Evolutionary conservation across 768 basidiomycete species (phyloP), one percentile per base, ranked within the genome.

Genomic region (Mycena capillaripes): DNA sequence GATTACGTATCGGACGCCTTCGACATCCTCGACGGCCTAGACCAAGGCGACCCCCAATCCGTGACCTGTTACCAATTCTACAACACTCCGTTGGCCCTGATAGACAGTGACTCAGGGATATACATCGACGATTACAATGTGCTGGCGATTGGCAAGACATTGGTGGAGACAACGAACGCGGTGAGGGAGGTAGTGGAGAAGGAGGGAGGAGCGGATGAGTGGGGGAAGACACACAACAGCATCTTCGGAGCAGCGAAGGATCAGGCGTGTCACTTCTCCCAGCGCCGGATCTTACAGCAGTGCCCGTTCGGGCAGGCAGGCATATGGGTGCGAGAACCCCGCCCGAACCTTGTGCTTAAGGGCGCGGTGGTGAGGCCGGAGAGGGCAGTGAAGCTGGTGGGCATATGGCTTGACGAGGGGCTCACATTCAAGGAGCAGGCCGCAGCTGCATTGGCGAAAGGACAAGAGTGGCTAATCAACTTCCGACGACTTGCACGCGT

Each of bases 371-470:
- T 58, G 8, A 58, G 40, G 38, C 34, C 36, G 19, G 17, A 14
- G 30, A 58, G 32, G 17, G 57, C 57, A 4, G 57, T 58, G 36
- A 58, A 60, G 58, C 17, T 60, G 23, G 58, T 60, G 14, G 58
- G 58, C 25, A 44, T 60, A 14, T 60, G 58, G 58, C 23, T 60
- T 3, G 58, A 60, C 23, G 58, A 60, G 40, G 17, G 8, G 17
- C 58, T 60, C 3, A 42, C 58, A 2, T 60, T 42, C 40, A 60
- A 60, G 27, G 58, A 40, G 16, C 58, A 60, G 38, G 58, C 36
- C 5, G 58, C 59, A 10, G 59, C 59, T 4, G 30, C 21, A n/a
- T 2, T 61, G 19, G 59, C 42, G 1, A 61, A 46, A 14, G 59
- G 59, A 23, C 32, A 58, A 21, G 56, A 36, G 36, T 58, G 56